phyloP scores from a whole-genome alignment of 2,329 filamentous ascomycete genomes.

The Alternaria angustiovoidea region DNA sequence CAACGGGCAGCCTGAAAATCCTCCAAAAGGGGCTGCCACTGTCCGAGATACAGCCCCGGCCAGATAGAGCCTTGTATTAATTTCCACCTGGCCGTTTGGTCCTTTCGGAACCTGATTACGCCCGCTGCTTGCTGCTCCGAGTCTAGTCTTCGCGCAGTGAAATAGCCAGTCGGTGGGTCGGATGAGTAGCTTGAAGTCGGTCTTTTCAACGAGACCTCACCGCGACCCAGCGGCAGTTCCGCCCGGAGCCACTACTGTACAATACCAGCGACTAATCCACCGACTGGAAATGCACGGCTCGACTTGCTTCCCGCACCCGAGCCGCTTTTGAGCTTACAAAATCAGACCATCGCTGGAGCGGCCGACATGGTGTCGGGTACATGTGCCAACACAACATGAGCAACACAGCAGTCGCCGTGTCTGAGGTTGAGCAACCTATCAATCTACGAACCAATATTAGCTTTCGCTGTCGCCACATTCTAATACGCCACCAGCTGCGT shows the following conservation, averaged over 20 bases:
- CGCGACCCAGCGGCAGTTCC: conserved; percentile 21
- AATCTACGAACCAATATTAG: conserved; percentile 25
- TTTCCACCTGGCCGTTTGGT: conserved; percentile 1
- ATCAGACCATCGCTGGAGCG: conserved; percentile 16
- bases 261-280: conserved; percentile 4
- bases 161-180: conserved; percentile 8
- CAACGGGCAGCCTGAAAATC: conserved; percentile 35
- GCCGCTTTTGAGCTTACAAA: conserved; percentile 19
- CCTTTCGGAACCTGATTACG: conserved; percentile 9
- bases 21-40: conserved; percentile 19
- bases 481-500: conserved; percentile 2
- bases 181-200: neutral
- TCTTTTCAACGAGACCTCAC: neutral
- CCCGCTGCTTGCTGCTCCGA: conserved; percentile 4
- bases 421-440: conserved; percentile 26
- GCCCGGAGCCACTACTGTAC: conserved; percentile 12
- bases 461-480: conserved; percentile 23
- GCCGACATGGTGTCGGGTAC: conserved; percentile 12
- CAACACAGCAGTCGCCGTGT: conserved; percentile 19
- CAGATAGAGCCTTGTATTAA: conserved; percentile 11
- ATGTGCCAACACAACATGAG: conserved; percentile 27
- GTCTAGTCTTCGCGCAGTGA: neutral
- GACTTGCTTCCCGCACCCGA: conserved; percentile 28
- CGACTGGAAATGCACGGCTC: conserved; percentile 21
- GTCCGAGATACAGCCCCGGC: conserved; percentile 23